A percentile compares a stretch with the other conserved stretches of the same genome.
Conservation (phyloP, 768 basidiomycete genomes). For the Mycena crocata region DNA sequence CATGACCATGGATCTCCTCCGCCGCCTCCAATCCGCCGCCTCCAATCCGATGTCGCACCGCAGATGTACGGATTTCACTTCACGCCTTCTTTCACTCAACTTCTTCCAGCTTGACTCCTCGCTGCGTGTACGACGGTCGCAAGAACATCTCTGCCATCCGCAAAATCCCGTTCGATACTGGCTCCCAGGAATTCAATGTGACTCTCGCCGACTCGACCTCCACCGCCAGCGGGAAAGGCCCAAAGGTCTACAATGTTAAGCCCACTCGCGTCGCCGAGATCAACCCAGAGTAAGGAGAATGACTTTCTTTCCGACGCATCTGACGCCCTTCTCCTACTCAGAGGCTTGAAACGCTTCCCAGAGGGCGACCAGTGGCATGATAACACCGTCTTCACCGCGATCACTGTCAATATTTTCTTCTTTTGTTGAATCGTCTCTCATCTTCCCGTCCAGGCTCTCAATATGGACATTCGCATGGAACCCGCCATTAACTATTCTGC, state of each 20-base stretch:
- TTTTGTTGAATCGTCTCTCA: constrained; percentile 17
- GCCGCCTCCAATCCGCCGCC: no score
- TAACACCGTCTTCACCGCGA: constrained; percentile 66
- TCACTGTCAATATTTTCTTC: constrained; percentile 53
- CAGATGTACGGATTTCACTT: constrained; percentile 46
- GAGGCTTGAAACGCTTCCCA: constrained; percentile 69
- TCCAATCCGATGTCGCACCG: constrained; percentile 70
- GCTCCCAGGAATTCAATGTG: constrained; percentile 75
- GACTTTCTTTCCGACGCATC: not conserved
- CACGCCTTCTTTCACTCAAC: not conserved
- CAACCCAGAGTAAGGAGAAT: constrained; percentile 54
- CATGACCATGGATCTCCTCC: constrained; percentile 79
- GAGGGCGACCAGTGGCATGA: constrained; percentile 65
- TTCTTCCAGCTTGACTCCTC: constrained; percentile 67
- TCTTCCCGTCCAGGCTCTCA: constrained; percentile 56
- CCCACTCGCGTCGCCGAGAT: constrained; percentile 68
- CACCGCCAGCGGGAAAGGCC: constrained; percentile 53
- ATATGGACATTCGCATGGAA: constrained; percentile 68
- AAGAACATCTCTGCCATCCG: constrained; percentile 79
- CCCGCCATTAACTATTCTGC: constrained; percentile 58
- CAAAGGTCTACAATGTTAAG: constrained; percentile 74
- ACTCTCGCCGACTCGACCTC: constrained; percentile 53
- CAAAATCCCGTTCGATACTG: constrained; percentile 66
- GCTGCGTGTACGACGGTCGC: constrained; percentile 59
- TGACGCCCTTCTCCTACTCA: constrained; percentile 38